These are phyloP conservation scores for Linum trigynum DNA, from an alignment of 345 rosid species.

Conservation along the genomic window DNA sequence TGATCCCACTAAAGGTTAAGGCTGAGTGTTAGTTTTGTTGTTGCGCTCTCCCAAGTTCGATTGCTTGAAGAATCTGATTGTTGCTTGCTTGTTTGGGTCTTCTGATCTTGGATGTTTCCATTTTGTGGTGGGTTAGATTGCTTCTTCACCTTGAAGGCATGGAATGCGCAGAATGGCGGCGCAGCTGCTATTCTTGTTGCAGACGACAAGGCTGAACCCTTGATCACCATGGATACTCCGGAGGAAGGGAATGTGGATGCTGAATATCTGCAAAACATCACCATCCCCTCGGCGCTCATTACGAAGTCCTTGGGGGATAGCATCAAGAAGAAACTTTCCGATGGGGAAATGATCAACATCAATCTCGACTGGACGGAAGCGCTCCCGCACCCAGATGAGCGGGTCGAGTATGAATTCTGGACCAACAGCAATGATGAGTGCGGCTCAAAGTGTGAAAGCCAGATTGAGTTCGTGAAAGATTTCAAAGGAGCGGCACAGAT, in stretches of 20 bases:
- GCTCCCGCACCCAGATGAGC: slow-evolving; percentile 53
- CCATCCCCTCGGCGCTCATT: slow-evolving; percentile 49
- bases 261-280: slow-evolving; percentile 43
- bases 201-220: slow-evolving; percentile 37
- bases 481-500: slow-evolving; percentile 60
- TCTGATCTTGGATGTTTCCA: slow-evolving; percentile 1
- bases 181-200: slow-evolving; percentile 57
- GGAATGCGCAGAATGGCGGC: slow-evolving; percentile 56
- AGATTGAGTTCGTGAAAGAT: slow-evolving; percentile 48
- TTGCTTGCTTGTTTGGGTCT: neutral
- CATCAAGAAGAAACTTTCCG: slow-evolving; percentile 33
- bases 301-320: slow-evolving; percentile 37
- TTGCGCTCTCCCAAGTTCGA: neutral
- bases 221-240: slow-evolving; percentile 56
- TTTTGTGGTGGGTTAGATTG: slow-evolving; percentile 29
- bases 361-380: slow-evolving; percentile 57
- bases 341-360: slow-evolving; percentile 38
- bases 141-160: slow-evolving; percentile 50
- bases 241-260: slow-evolving; percentile 41
- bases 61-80: neutral
- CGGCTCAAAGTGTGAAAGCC: slow-evolving; percentile 47
- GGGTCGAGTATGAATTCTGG: slow-evolving; percentile 56
- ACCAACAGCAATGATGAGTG: slow-evolving; percentile 53
- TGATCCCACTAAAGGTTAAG: no score
- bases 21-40: neutral